phyloP scores from a whole-genome alignment of 2,329 filamentous ascomycete species.

The Fusarium pseudoanthophilum region DNA sequence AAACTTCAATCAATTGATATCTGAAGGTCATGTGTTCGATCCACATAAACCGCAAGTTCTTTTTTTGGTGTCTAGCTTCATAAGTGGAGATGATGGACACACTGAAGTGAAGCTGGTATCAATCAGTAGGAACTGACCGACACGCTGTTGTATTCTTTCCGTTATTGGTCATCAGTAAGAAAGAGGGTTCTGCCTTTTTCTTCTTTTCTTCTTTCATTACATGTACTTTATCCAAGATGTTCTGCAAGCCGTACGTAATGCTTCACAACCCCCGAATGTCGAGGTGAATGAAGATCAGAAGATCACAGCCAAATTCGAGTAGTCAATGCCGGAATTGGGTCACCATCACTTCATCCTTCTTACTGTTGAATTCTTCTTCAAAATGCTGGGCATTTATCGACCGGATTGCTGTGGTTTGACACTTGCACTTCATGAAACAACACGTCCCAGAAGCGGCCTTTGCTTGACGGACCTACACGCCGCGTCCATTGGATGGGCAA shows the following conservation, averaged over 20 bases:
- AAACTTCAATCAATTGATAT: slow-evolving; percentile 42
- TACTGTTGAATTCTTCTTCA: background rate
- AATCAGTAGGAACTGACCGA: no score
- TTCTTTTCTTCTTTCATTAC: background rate
- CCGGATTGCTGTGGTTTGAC: background rate
- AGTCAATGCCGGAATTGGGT: background rate
- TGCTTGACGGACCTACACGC: background rate
- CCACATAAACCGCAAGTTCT: slow-evolving; percentile 44
- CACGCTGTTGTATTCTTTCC: background rate
- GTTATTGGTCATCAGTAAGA: background rate
- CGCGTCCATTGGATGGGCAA: background rate
- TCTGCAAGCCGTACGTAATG: background rate
- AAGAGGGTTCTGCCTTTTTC: background rate
- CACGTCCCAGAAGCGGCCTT: background rate
- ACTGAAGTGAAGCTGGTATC: no score
- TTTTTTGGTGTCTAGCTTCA: slow-evolving; percentile 39
- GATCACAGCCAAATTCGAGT: background rate
- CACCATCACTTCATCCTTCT: background rate
- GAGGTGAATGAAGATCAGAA: background rate
- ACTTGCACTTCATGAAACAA: background rate
- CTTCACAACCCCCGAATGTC: background rate
- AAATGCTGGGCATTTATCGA: accelerated
- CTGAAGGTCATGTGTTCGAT: slow-evolving; percentile 48
- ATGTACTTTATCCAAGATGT: accelerated
- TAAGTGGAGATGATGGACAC: no score